These are phyloP conservation scores for Gymnopilus dilepis DNA, from an alignment of 768 basidiomycete species.

Conservation along the genomic window DNA sequence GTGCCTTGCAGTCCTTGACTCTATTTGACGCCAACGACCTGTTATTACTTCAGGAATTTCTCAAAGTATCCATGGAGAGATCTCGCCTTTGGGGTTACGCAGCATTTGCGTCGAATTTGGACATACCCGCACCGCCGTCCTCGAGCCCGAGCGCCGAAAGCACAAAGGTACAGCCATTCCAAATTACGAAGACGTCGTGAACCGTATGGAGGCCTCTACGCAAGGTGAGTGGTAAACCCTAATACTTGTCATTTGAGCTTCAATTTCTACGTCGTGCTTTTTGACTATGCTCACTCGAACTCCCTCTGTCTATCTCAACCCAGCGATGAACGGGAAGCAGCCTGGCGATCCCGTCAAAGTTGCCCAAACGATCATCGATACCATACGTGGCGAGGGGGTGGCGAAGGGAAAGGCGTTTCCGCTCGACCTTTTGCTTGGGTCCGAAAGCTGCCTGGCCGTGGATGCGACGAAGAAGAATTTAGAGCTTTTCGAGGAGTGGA, in stretches of 20 bases:
- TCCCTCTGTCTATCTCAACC: too few species aligned
- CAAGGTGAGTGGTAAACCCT: too few species aligned
- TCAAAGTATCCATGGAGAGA: conserved; percentile 38
- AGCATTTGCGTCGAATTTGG: conserved; percentile 44
- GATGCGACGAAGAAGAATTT: conserved; percentile 20
- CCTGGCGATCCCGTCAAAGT: conserved; percentile 45
- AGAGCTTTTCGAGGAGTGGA: conserved; percentile 37
- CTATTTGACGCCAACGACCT: too few species aligned
- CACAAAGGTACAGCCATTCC: conserved; percentile 35
- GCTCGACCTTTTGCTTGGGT: conserved; percentile 31
- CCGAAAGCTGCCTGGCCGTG: conserved; percentile 32
- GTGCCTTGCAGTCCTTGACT: too few species aligned
- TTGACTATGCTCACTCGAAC: background rate
- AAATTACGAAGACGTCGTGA: conserved; percentile 35
- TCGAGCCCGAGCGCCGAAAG: conserved; percentile 31
- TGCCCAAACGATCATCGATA: conserved; percentile 37
- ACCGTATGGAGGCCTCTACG: conserved; percentile 28
- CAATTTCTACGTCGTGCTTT: too few species aligned
- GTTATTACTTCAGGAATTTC: conserved; percentile 43
- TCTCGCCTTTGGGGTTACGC: conserved; percentile 42
- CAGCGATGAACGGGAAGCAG: conserved; percentile 39
- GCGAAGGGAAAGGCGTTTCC: conserved; percentile 39
- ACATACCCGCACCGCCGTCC: conserved; percentile 43
- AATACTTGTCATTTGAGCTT: too few species aligned
- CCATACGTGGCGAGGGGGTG: conserved; percentile 35